Evolutionary conservation across 139 green algal genomes (phyloP).

Genomic region (Volvox reticuliferus): DNA sequence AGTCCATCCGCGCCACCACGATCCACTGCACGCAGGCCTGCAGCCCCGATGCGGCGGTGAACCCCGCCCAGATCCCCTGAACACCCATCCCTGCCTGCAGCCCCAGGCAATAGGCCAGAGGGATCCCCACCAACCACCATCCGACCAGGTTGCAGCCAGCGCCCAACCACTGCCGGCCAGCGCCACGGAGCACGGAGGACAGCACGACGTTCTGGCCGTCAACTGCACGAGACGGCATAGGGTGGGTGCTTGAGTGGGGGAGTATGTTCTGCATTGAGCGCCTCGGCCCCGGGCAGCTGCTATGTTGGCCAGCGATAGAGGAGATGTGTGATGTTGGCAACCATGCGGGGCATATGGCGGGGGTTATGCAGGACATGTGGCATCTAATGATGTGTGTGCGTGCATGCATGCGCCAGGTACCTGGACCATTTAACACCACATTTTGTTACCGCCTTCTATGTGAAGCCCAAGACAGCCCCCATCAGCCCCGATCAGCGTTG

Average conservation of each 20-base stretch:
- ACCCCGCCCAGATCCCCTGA: constrained; percentile 51
- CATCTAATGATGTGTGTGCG: too few species aligned
- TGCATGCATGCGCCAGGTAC: too few species aligned
- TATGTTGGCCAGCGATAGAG: too few species aligned
- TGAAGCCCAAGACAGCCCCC: too few species aligned
- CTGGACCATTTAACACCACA: too few species aligned
- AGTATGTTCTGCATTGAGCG: too few species aligned
- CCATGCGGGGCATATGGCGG: too few species aligned
- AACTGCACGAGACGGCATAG: constrained; percentile 18
- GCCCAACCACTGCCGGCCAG: constrained; percentile 58
- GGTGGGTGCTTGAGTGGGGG: background rate
- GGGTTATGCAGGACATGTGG: too few species aligned
- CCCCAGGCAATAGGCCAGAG: constrained; percentile 55
- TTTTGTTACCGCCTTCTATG: too few species aligned
- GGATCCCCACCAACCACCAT: constrained; percentile 64
- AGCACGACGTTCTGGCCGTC: constrained; percentile 63
- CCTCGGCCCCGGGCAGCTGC: too few species aligned
- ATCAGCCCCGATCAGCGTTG: too few species aligned
- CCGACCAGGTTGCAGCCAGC: constrained; percentile 51
- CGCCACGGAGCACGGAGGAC: constrained; percentile 55
- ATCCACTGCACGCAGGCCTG: constrained; percentile 48
- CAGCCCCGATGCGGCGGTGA: constrained; percentile 48
- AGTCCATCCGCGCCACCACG: constrained; percentile 42
- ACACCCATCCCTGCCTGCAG: constrained; percentile 42
- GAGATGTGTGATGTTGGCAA: too few species aligned